Base-by-base conservation (phyloP, 306 rosid genomes). In the Potentilla sterilis region DNA sequence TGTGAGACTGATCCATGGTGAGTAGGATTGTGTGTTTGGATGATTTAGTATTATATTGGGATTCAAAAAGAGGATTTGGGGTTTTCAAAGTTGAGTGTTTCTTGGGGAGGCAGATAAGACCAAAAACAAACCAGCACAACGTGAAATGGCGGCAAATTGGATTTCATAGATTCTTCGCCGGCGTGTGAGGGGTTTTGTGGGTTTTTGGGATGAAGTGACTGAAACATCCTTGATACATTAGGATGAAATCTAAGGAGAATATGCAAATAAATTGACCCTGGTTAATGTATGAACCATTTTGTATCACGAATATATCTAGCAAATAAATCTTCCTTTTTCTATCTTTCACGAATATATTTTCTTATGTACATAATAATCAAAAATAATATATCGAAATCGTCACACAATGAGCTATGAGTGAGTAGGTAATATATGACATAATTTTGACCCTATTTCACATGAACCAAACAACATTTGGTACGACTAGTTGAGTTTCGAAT, bases 121-220 rank as follows among this genome's bases (percentile, higher is more conserved):
- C n/a, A 40, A 61, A 61, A 75, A 78, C 73, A 70, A 77, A 75
- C 78, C 19, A 59, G 37, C 43, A 8, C 1, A 14, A 19, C 28
- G 12, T 49, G 49, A 51, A 44, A 63, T 51, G 86, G 88, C 82
- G 90, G 83, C 86, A 79, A 74, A 82, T 28, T 24, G 74, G 69
- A 35, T 5, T 2, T 6, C 0, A 5, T 62, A 6, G 81, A 24
- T 38, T 24, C 18, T 21, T 13, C 13, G 88, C 91, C 88, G 81
- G 88, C 91, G 41, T 42, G 18, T n/a, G 46, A 41, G 48, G 72
- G 40, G 67, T 40, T 32, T 65, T 47, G n/a, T 9, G 67, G 3
- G 18, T 54, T 24, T 44, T 13, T 12, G 2, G 2, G 24, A 16
- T 41, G 78, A 44, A 54, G 74, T 70, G 48, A 81, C 79, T 24